Evolutionary conservation across 2,329 filamentous ascomycete genomes (phyloP).

Genomic region (Clonostachys chloroleuca): DNA sequence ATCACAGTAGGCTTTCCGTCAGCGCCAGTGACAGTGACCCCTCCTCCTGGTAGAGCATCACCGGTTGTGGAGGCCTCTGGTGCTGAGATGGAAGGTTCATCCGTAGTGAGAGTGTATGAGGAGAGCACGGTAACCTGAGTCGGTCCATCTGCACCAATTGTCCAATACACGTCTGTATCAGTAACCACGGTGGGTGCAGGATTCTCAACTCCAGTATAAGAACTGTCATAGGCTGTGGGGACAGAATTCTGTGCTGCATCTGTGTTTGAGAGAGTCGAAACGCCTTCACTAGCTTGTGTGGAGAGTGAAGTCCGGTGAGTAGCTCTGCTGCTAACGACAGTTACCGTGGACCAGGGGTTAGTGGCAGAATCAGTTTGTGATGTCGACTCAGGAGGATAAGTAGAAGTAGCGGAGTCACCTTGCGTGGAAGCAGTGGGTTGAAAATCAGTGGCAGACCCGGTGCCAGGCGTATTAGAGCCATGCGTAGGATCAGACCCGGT

Average conservation of each 20-base stretch:
- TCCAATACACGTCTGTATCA: constrained; percentile 13
- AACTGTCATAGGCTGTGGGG: not conserved
- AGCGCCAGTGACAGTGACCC: constrained; percentile 1
- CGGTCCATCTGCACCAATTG: constrained; percentile 6
- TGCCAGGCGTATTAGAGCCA: constrained; percentile 1
- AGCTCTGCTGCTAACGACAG: not conserved
- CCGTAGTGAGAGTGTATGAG: constrained; percentile 11
- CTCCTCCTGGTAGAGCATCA: not conserved
- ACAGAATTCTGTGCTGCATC: not conserved
- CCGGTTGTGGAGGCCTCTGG: not conserved
- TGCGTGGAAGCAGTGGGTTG: constrained; percentile 5
- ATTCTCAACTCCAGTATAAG: not conserved
- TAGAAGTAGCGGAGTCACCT: not conserved
- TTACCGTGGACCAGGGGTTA: not conserved
- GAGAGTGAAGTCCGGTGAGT: no score
- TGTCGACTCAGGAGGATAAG: not conserved
- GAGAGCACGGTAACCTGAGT: constrained; percentile 12
- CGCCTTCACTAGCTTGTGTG: no score
- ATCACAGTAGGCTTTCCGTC: constrained; percentile 3
- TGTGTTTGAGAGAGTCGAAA: not conserved
- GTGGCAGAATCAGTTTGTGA: not conserved
- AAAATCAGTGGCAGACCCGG: constrained; percentile 2
- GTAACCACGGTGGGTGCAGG: constrained; percentile 9
- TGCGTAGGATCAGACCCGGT: constrained; percentile 2
- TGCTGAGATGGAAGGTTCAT: constrained; percentile 1